These are phyloP conservation scores for Dactylellina haptotyla DNA, from an alignment of 2,329 filamentous ascomycete genomes.

Conservation along the genomic window DNA sequence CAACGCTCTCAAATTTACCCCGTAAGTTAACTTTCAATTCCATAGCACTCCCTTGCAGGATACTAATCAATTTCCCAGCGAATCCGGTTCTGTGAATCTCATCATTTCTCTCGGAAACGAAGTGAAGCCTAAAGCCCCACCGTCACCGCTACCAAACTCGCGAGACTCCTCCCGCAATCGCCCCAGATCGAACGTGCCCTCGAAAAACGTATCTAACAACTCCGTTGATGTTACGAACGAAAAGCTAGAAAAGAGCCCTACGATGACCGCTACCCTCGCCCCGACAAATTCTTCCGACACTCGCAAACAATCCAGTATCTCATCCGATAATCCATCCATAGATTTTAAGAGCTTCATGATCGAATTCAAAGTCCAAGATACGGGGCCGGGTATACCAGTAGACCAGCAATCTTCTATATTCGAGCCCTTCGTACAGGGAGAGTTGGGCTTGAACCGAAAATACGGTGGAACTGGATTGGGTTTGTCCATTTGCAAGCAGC, in stretches of 20 bases:
- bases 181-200: slow-evolving; percentile 4
- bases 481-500: slow-evolving; percentile 86
- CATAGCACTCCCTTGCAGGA: background rate
- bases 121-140: slow-evolving; percentile 14
- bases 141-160: slow-evolving; percentile 20
- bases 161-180: slow-evolving; percentile 48
- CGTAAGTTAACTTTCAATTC: slow-evolving; percentile 59
- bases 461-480: slow-evolving; percentile 89
- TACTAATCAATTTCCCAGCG: slow-evolving; percentile 19
- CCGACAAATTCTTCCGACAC: slow-evolving; percentile 2
- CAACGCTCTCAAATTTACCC: slow-evolving; percentile 92
- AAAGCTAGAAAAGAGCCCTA: slow-evolving; percentile 14
- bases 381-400: slow-evolving; percentile 83
- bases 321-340: slow-evolving; percentile 11
- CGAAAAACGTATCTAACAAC: slow-evolving; percentile 29
- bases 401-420: slow-evolving; percentile 84
- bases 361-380: slow-evolving; percentile 89
- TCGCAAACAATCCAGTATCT: slow-evolving; percentile 29
- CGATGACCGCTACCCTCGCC: background rate
- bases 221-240: slow-evolving; percentile 22
- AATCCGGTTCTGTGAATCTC: slow-evolving; percentile 30
- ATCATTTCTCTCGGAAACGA: slow-evolving; percentile 40
- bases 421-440: slow-evolving; percentile 92
- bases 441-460: slow-evolving; percentile 86
- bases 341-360: slow-evolving; percentile 70